phyloP scores from a whole-genome alignment of 1,284 basidiomycete species.

The Retiboletus flavoniger region DNA sequence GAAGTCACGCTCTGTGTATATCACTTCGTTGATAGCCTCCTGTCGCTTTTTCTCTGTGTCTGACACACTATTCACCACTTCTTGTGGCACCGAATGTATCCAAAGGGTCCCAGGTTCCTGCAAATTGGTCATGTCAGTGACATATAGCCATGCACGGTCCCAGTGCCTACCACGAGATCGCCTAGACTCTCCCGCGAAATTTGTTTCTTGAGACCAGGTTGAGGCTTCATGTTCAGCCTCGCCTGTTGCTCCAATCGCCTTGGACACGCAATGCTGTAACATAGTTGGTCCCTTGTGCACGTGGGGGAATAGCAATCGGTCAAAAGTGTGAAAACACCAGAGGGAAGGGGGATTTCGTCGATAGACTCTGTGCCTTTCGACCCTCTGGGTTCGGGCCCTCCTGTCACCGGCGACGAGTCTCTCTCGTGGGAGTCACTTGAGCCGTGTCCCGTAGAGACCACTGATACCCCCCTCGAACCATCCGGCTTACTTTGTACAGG shows the following conservation, averaged over 20 bases:
- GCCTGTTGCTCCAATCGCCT: slow-evolving; percentile 92
- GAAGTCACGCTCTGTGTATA: slow-evolving; percentile 98
- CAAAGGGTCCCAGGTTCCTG: slow-evolving; percentile 92
- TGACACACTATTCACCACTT: slow-evolving; percentile 89
- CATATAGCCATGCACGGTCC: not conserved
- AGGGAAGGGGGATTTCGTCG: slow-evolving; percentile 78
- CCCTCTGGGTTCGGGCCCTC: slow-evolving; percentile 34
- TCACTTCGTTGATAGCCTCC: slow-evolving; percentile 99
- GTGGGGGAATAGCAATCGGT: slow-evolving; percentile 99
- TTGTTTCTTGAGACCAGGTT: slow-evolving; percentile 81
- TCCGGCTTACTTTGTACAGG: slow-evolving; percentile 25
- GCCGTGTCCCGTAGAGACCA: slow-evolving; percentile 40
- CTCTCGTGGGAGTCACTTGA: slow-evolving; percentile 44
- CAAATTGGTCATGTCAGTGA: slow-evolving; percentile 14
- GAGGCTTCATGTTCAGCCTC: slow-evolving; percentile 87
- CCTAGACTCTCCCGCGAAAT: slow-evolving; percentile 82
- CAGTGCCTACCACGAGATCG: slow-evolving; percentile 66
- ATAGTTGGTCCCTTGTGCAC: slow-evolving; percentile 88
- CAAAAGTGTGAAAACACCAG: slow-evolving; percentile 94
- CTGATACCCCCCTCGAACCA: slow-evolving; percentile 26
- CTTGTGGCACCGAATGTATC: slow-evolving; percentile 95
- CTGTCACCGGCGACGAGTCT: slow-evolving; percentile 41
- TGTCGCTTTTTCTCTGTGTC: slow-evolving; percentile 95
- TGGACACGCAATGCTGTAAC: slow-evolving; percentile 97
- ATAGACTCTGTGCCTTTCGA: slow-evolving; percentile 46